Conservation (phyloP, 495 filamentous ascomycete species). For the Neurospora sp. region DNA sequence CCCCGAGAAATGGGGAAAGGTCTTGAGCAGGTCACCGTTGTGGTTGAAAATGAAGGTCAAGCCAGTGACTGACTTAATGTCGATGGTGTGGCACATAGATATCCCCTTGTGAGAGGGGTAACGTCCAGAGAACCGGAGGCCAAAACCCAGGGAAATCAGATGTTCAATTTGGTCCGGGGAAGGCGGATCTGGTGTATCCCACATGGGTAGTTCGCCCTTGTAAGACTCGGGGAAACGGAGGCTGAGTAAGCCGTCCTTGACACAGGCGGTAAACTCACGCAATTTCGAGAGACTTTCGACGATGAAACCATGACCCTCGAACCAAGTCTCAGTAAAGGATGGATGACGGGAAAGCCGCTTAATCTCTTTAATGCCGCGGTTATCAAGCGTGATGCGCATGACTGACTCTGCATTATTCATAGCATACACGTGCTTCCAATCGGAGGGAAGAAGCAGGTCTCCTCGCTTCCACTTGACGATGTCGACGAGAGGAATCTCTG, state of each 20-base stretch:
- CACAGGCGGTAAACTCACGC: not conserved
- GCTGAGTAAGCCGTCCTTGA: not conserved
- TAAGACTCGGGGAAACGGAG: not conserved
- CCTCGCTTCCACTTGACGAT: not conserved
- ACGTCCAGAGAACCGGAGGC: not conserved
- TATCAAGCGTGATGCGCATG: not conserved
- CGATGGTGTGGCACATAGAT: not conserved
- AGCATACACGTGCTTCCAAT: not conserved
- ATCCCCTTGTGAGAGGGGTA: not conserved
- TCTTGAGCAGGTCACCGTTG: not conserved
- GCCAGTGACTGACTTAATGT: not conserved
- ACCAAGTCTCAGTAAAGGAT: not conserved
- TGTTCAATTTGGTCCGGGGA: not conserved
- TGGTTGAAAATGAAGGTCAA: not conserved
- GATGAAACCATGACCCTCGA: not conserved
- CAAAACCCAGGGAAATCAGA: not conserved
- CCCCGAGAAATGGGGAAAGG: not conserved
- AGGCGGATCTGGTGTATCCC: not conserved
- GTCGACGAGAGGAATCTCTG: not conserved
- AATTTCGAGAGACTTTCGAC: not conserved
- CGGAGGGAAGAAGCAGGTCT: not conserved
- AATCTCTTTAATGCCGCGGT: not conserved
- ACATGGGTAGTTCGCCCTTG: not conserved
- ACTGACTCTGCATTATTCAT: not conserved
- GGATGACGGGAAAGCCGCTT: not conserved